Evolutionary conservation across 2,329 filamentous ascomycete genomes (phyloP).

Genomic region (Coniosporium tulheliwenetii): DNA sequence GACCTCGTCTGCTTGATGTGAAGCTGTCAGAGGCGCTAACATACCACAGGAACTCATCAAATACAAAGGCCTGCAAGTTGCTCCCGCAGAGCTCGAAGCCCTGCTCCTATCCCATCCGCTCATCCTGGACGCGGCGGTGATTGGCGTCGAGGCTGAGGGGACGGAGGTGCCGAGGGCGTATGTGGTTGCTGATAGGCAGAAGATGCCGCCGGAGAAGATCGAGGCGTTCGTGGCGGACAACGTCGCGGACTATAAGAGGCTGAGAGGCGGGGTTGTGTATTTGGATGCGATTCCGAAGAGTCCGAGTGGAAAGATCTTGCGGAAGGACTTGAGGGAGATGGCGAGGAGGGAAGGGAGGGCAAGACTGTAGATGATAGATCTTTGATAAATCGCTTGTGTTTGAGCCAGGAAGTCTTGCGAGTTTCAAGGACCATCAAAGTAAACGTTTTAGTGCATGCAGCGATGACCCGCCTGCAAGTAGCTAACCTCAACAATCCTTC

Average conservation of each 20-base stretch:
- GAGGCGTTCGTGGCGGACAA: conserved; percentile 12
- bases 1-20: background rate
- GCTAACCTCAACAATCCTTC: too few relatives aligned
- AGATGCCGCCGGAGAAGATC: conserved; percentile 9
- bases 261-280: conserved; percentile 14
- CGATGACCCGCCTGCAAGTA: too few relatives aligned
- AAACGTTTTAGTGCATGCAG: too few relatives aligned
- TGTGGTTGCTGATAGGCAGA: conserved; percentile 6
- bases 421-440: too few relatives aligned
- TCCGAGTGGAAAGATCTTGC: conserved; percentile 19
- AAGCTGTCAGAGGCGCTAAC: conserved; percentile 1
- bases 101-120: conserved; percentile 4
- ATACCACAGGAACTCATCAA: conserved; percentile 22
- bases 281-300: conserved; percentile 16
- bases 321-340: conserved; percentile 27
- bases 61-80: conserved; percentile 18
- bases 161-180: conserved; percentile 17
- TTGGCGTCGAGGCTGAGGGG: conserved; percentile 8
- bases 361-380: too few relatives aligned
- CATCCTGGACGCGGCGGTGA: conserved; percentile 2
- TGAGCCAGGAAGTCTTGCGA: too few relatives aligned
- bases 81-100: conserved; percentile 2
- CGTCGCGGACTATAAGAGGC: conserved; percentile 22
- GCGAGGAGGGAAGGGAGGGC: conserved; percentile 11
- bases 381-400: too few relatives aligned